Evolutionary conservation across 2,329 filamentous ascomycete species (phyloP).

Genomic region (Lachnellula hyalina): DNA sequence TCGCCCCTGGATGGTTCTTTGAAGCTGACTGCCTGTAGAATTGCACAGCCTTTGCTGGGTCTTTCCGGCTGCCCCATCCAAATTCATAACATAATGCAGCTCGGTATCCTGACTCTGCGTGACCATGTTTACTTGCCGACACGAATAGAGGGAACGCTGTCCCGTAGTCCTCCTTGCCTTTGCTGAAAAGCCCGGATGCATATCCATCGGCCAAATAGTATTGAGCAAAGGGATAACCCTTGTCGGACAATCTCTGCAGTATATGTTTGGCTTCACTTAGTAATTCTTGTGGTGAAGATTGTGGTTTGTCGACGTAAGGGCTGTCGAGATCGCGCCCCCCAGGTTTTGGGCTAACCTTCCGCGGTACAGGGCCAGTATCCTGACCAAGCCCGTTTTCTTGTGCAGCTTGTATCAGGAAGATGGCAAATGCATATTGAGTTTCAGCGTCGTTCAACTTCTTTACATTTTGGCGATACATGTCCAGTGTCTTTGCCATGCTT

Average conservation of each 20-base stretch:
- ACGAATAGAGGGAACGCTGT: slow-evolving; percentile 90
- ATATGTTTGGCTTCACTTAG: slow-evolving; percentile 85
- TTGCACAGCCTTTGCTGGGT: slow-evolving; percentile 86
- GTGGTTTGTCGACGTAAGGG: slow-evolving; percentile 41
- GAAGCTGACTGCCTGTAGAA: slow-evolving; percentile 87
- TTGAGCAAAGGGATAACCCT: slow-evolving; percentile 92
- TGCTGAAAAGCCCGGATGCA: slow-evolving; percentile 90
- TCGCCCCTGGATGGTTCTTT: slow-evolving; percentile 92
- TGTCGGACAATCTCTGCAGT: slow-evolving; percentile 77
- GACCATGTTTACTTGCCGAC: slow-evolving; percentile 90
- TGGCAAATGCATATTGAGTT: slow-evolving; percentile 92
- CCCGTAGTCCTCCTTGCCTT: slow-evolving; percentile 87
- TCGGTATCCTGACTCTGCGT: slow-evolving; percentile 92
- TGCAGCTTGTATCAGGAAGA: slow-evolving; percentile 87
- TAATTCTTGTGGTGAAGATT: slow-evolving; percentile 59
- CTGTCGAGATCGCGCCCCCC: slow-evolving; percentile 42
- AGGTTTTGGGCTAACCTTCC: slow-evolving; percentile 38
- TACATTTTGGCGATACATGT: slow-evolving; percentile 95
- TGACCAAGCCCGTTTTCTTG: slow-evolving; percentile 64
- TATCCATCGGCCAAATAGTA: slow-evolving; percentile 96
- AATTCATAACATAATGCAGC: slow-evolving; percentile 96
- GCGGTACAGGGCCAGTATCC: slow-evolving; percentile 33
- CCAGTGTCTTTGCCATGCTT: slow-evolving; percentile 86
- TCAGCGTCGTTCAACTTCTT: slow-evolving; percentile 92
- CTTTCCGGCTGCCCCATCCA: slow-evolving; percentile 90